These are phyloP conservation scores for Aspergillus campestris DNA, from an alignment of 495 filamentous ascomycete species.

Conservation along the genomic window DNA sequence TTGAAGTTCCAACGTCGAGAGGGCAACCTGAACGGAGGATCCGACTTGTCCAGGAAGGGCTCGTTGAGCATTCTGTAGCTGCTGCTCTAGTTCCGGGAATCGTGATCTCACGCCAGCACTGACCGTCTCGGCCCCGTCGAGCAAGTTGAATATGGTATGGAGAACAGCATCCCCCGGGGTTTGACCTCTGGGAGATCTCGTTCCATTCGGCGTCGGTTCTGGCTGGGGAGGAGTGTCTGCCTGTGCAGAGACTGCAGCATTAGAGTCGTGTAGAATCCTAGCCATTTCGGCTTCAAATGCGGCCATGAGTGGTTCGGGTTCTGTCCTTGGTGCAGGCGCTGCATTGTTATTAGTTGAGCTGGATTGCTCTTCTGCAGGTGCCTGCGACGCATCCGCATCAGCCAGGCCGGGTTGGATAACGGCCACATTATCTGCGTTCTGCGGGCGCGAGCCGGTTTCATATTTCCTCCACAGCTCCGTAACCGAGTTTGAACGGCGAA, in stretches of 20 bases:
- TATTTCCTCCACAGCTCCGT: slow-evolving; percentile 35
- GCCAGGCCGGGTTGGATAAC: not conserved
- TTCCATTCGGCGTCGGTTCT: slow-evolving; percentile 6
- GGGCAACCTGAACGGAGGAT: slow-evolving; percentile 29
- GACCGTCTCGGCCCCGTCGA: slow-evolving; percentile 27
- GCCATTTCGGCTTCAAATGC: slow-evolving; percentile 47
- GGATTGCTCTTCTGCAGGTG: slow-evolving; percentile 1
- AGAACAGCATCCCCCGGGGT: slow-evolving; percentile 23
- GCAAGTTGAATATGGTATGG: slow-evolving; percentile 25
- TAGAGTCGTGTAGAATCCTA: slow-evolving; percentile 26
- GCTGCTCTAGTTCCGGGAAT: slow-evolving; percentile 33
- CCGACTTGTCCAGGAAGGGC: slow-evolving; percentile 35
- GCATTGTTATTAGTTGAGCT: not conserved
- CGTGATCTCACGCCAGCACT: slow-evolving; percentile 29
- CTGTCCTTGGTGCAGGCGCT: slow-evolving; percentile 2
- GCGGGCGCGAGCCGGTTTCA: slow-evolving; percentile 8
- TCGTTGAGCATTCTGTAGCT: slow-evolving; percentile 31
- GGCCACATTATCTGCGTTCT: not conserved
- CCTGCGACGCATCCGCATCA: not conserved
- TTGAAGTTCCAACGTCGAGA: slow-evolving; percentile 35
- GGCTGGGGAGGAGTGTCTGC: slow-evolving; percentile 9
- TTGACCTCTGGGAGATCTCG: slow-evolving; percentile 10
- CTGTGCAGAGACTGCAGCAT: slow-evolving; percentile 9
- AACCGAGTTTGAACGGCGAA: slow-evolving; percentile 37
- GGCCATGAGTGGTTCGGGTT: slow-evolving; percentile 33